Conservation (phyloP, 2,329 filamentous ascomycete species). For the Monosporascus sp. region DNA sequence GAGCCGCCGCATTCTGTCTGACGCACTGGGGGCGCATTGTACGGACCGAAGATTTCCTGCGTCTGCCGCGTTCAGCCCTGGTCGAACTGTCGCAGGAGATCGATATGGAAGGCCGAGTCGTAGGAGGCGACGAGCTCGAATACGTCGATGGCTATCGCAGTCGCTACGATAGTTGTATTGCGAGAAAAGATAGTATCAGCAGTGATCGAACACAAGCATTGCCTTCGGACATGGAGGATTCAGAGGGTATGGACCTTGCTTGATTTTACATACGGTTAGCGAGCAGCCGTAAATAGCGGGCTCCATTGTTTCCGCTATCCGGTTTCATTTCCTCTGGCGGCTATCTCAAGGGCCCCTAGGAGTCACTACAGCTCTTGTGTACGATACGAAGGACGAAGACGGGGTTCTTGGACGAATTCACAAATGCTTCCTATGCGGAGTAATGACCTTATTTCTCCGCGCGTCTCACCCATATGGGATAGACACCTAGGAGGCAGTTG, state of each 20-base stretch:
- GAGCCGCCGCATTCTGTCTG: conserved; percentile 83
- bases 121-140: conserved; percentile 78
- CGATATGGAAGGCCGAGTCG: conserved; percentile 84
- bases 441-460: too few relatives aligned
- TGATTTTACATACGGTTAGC: conserved; percentile 7
- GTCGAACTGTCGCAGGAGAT: conserved; percentile 92
- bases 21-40: conserved; percentile 94
- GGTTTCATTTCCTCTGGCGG: too few relatives aligned
- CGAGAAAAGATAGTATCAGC: conserved; percentile 55
- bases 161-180: conserved; percentile 35
- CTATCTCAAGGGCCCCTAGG: too few relatives aligned
- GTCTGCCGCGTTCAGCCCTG: conserved; percentile 70
- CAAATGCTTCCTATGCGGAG: too few relatives aligned
- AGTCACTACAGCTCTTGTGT: too few relatives aligned
- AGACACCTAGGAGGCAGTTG: too few relatives aligned
- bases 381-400: too few relatives aligned
- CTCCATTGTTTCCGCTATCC: too few relatives aligned
- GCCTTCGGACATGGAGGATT: conserved; percentile 54
- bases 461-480: too few relatives aligned
- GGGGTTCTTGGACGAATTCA: too few relatives aligned
- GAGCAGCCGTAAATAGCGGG: too few relatives aligned
- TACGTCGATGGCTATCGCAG: conserved; percentile 47
- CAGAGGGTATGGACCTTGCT: conserved; percentile 57
- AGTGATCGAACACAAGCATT: conserved; percentile 53
- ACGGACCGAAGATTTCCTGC: conserved; percentile 79